Evolutionary conservation across 345 rosid genomes (phyloP), one percentile per base, ranked within the genome.

Genomic region (Salix exigua): DNA sequence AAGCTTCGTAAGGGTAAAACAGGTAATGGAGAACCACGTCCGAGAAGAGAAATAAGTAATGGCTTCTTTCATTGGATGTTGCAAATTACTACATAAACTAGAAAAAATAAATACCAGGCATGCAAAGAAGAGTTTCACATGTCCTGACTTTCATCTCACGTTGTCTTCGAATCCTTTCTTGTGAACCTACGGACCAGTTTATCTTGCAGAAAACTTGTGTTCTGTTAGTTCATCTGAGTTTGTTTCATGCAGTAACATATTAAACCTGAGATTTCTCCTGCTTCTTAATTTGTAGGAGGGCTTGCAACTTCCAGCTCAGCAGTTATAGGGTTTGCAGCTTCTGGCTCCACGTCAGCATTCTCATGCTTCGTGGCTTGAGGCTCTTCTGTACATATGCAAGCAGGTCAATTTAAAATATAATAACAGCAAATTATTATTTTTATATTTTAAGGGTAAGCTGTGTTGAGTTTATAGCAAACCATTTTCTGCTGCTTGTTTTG

Each of bases 361-460:
- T 79, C 88, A 67, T 81, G 75, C 68, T 74, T 72, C 68, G 11
- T 75, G 4, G 2, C 73, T 72, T 28, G 69, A 66, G 12, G 8
- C 35, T 70, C 79, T 58, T 50, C 81, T 78, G 60, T 31, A 30
- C 48, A 28, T 23, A 23, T 12, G 71, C 6, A 26, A 31, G 10
- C 61, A 5, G 3, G 23, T 44, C 70, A 44, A 28, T 11, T 7
- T 46, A 11, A 60, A 3, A 42, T 60, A 60, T 25, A 60, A 4
- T 21, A 21, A 26, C 23, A 53, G 28, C 23, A 37, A 3, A 37
- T 25, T 40, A 40, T 10, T 40, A 0, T 18, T 4, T 33, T 4
- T 51, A 12, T 14, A 53, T 17, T 7, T 18, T 11, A 33, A 40
- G 30, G 48, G 58, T 21, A 46, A 46, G 18, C 51, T 14, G 14